phyloP scores from a whole-genome alignment of 2,329 filamentous ascomycete species.

The Pseudogymnoascus sp. region DNA sequence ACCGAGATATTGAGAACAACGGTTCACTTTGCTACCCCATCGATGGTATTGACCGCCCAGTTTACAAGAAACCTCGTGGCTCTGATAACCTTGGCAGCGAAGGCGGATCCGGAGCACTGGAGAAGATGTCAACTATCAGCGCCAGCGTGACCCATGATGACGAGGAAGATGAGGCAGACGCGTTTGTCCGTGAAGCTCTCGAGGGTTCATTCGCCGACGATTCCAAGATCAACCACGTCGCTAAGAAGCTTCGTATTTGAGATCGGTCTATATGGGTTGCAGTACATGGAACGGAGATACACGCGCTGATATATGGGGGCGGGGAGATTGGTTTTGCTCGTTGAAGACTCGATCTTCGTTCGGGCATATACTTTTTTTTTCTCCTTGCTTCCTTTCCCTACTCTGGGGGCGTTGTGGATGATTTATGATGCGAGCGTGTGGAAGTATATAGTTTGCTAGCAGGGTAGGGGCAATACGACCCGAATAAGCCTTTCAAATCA shows the following conservation, averaged over 20 bases:
- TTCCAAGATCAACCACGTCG: not conserved
- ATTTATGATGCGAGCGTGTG: not conserved
- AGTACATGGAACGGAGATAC: not conserved
- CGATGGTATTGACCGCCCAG: not conserved
- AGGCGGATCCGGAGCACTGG: not conserved
- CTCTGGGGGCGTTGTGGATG: not conserved
- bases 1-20: not conserved
- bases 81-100: not conserved
- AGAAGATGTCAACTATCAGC: slow-evolving; percentile 8
- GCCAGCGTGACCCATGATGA: not conserved
- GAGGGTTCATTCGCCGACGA: not conserved
- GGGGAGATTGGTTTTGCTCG: not conserved
- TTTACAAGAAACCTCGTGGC: not conserved
- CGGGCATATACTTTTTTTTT: not conserved
- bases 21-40: not conserved
- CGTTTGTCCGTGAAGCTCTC: not conserved
- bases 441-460: not conserved
- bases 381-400: not conserved
- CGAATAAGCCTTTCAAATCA: not conserved
- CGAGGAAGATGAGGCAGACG: not conserved
- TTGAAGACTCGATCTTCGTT: not conserved
- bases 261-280: not conserved
- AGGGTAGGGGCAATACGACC: not conserved
- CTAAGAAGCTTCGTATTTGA: slow-evolving; percentile 1
- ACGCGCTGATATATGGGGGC: not conserved